Percentiles rank a stretch among this genome's conserved stretches.
These are phyloP conservation scores for Aspergillus biplanus DNA, from an alignment of 495 filamentous ascomycete genomes.

Conservation along the genomic window DNA sequence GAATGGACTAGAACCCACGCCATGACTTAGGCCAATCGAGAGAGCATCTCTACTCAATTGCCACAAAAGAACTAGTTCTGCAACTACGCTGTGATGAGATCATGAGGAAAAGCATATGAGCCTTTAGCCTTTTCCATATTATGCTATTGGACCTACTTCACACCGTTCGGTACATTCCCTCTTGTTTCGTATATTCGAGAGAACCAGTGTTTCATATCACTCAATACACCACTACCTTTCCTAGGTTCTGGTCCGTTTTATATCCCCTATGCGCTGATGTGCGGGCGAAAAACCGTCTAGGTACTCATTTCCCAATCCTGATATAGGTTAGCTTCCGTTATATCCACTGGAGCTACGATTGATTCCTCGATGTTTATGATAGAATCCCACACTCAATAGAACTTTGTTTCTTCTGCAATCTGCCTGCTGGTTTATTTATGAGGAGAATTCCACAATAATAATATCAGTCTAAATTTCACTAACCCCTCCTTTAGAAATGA, in stretches of 20 bases:
- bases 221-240: constrained; percentile 14
- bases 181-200: constrained; percentile 11
- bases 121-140: constrained; percentile 13
- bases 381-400: constrained; percentile 18
- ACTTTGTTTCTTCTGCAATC: not conserved
- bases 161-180: constrained; percentile 4
- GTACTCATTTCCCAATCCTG: constrained; percentile 5
- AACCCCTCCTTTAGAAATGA: not conserved
- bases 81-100: constrained; percentile 38
- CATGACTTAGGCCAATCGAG: constrained; percentile 47
- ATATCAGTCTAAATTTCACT: not conserved
- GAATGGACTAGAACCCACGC: constrained; percentile 88
- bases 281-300: constrained; percentile 12
- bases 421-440: not conserved
- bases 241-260: constrained; percentile 15
- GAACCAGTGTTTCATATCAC: constrained; percentile 2
- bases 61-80: constrained; percentile 20
- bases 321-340: constrained; percentile 8
- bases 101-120: constrained; percentile 36
- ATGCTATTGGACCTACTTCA: constrained; percentile 14
- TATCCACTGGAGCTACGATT: constrained; percentile 6
- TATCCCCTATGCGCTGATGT: constrained; percentile 11
- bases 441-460: not conserved
- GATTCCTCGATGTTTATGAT: constrained; percentile 8
- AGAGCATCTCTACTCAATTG: constrained; percentile 8